Conservation (phyloP, 371 early-diverging fungal genomes). For the Lichtheimia hyalospora region DNA sequence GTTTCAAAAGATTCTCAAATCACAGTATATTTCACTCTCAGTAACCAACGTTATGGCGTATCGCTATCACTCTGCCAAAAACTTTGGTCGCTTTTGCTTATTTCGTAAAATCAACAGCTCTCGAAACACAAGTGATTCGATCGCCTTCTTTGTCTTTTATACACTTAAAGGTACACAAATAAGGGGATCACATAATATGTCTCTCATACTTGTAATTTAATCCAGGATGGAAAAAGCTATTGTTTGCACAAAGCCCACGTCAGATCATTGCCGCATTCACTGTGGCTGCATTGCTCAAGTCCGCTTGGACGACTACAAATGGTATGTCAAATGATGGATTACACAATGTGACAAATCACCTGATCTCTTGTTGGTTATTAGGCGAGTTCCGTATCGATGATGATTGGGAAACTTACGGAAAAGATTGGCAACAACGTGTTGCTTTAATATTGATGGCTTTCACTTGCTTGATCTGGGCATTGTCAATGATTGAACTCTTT, state of each 20-base stretch:
- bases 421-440: conserved; percentile 34
- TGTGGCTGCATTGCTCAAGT: conserved; percentile 26
- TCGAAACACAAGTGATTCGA: conserved; percentile 60
- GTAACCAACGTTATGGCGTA: conserved; percentile 77
- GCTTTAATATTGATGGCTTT: conserved; percentile 55
- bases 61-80: conserved; percentile 57
- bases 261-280: conserved; percentile 64
- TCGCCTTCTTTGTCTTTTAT: conserved; percentile 90
- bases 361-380: neutral
- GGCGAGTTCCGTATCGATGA: conserved; percentile 24
- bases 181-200: neutral
- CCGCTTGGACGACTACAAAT: conserved; percentile 39
- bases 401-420: conserved; percentile 32
- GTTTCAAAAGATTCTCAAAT: conserved; percentile 60
- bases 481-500: conserved; percentile 56
- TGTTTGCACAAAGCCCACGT: conserved; percentile 86
- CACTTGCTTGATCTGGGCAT: conserved; percentile 66
- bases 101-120: conserved; percentile 73
- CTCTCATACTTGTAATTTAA: neutral
- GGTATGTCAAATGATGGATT: neutral
- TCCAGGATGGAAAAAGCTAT: conserved; percentile 79
- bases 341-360: neutral
- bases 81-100: conserved; percentile 80
- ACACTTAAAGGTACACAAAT: conserved; percentile 66
- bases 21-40: conserved; percentile 77